Evolutionary conservation across 116 monocot species (phyloP), one percentile per base, ranked within the genome.

Genomic region (Phalaenopsis hybrid): DNA sequence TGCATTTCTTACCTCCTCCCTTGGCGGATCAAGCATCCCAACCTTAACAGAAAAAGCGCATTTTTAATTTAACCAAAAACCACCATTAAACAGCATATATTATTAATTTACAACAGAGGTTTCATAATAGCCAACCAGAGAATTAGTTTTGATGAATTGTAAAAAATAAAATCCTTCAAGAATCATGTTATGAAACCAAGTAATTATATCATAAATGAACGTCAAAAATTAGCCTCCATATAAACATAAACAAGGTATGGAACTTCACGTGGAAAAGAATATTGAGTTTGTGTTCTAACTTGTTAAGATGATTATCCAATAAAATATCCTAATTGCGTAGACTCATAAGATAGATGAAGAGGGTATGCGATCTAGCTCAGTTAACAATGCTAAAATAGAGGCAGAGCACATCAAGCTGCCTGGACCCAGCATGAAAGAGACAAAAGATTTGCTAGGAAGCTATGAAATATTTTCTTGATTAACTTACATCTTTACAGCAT

Each of bases 11-110:
- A 99, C 98, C 93, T 99, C 98, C 80, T 93, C 93, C 78, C 98
- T 89, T 75, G 98, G 95, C 77, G 98, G 98, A 88, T 99, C 98
- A 80, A 93, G 93, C 98, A 99, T 99, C 75, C 98, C 98, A 81
- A 95, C 95, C 98, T 99, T 49, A n/a, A n/a, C n/a, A n/a, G n/a
- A n/a, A n/a, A n/a, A n/a, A n/a, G n/a, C n/a, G n/a, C n/a, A n/a
- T n/a, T n/a, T n/a, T n/a, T n/a, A n/a, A n/a, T 83, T 65, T 37
- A 73, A 45, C 20, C 75, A 45, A 75, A 75, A n/a, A 17, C 6
- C n/a, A 45, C 44, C 44, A 6, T 75, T 75, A 75, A 45, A 21
- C 15, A 41, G 15, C 37, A 73, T 73, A 16, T 73, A 10, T 17
- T 73, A 25, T 65, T 23, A 12, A 65, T 65, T 8, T 25, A 8